Conservation (phyloP, 768 basidiomycete genomes). For the Leccinum uliginosum region DNA sequence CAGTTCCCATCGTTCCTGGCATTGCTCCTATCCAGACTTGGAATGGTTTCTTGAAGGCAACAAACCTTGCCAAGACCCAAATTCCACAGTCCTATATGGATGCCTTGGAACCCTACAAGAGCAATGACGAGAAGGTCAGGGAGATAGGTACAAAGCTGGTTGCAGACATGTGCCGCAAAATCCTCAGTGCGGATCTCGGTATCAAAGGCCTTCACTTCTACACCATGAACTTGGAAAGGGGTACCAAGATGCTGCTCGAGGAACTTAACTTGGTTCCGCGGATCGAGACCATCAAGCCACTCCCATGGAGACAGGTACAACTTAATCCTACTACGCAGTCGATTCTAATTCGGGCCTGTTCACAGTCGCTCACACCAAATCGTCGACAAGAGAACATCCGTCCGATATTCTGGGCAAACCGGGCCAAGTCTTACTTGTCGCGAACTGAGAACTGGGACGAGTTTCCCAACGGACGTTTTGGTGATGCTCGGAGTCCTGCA, state of each 20-base stretch:
- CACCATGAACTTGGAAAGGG: conserved; percentile 96
- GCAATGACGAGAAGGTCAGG: conserved; percentile 88
- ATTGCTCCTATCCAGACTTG: conserved; percentile 94
- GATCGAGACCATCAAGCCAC: conserved; percentile 86
- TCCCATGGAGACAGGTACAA: conserved; percentile 93
- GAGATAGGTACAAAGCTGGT: conserved; percentile 93
- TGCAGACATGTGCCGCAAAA: conserved; percentile 87
- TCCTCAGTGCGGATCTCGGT: conserved; percentile 73
- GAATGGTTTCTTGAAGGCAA: conserved; percentile 89
- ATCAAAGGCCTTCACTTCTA: conserved; percentile 93
- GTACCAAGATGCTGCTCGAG: conserved; percentile 91
- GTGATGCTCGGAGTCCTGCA: conserved; percentile 94
- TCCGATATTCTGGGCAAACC: conserved; percentile 99
- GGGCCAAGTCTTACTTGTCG: conserved; percentile 90
- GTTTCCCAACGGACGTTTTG: conserved; percentile 98
- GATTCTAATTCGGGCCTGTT: conserved; percentile 5
- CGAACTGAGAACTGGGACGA: conserved; percentile 99
- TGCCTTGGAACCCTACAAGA: conserved; percentile 80
- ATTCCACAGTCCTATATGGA: conserved; percentile 78
- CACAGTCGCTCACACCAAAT: conserved; percentile 84
- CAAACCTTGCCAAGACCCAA: conserved; percentile 68
- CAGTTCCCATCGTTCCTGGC: conserved; percentile 88
- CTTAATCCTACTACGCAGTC: conserved; percentile 5
- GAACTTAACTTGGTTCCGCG: conserved; percentile 86
- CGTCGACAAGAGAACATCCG: conserved; percentile 89